These are phyloP conservation scores for Heritiera fomes DNA, from an alignment of 345 rosid genomes.

Conservation along the genomic window DNA sequence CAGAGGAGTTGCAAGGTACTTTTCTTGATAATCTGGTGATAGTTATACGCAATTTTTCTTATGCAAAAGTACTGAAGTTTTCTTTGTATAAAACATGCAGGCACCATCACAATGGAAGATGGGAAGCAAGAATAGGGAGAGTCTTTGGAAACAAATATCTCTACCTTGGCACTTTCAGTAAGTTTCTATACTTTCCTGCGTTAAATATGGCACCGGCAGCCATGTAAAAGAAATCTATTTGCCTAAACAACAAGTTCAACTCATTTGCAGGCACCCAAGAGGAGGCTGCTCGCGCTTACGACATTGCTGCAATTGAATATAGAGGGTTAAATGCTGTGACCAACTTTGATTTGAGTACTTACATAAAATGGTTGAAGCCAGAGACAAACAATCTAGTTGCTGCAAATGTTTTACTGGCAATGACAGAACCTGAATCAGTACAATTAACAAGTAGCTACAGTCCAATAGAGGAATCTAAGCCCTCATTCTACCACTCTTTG, in stretches of 20 bases:
- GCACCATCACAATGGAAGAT: constrained; percentile 73
- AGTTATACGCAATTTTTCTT: background rate
- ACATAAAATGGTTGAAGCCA: constrained; percentile 56
- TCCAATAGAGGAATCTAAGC: constrained; percentile 37
- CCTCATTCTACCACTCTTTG: constrained; percentile 27
- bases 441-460: constrained; percentile 22
- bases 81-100: constrained; percentile 32
- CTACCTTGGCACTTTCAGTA: constrained; percentile 72
- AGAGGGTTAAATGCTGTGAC: constrained; percentile 56
- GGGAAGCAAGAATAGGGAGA: constrained; percentile 80
- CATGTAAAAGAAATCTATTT: background rate
- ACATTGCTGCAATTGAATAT: constrained; percentile 53
- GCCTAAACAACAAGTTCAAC: background rate
- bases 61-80: background rate
- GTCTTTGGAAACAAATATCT: constrained; percentile 72
- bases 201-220: background rate
- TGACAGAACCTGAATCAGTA: constrained; percentile 23
- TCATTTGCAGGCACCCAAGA: constrained; percentile 49
- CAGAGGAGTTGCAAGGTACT: constrained; percentile 70
- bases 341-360: constrained; percentile 51
- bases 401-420: constrained; percentile 26
- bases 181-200: constrained; percentile 18
- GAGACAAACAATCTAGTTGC: constrained; percentile 28
- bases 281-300: constrained; percentile 57
- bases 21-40: constrained; percentile 7